Percentiles rank a stretch among this genome's conserved stretches.
These are phyloP conservation scores for Diaporthe vaccinii DNA, from an alignment of 2,329 filamentous ascomycete species.

Conservation along the genomic window DNA sequence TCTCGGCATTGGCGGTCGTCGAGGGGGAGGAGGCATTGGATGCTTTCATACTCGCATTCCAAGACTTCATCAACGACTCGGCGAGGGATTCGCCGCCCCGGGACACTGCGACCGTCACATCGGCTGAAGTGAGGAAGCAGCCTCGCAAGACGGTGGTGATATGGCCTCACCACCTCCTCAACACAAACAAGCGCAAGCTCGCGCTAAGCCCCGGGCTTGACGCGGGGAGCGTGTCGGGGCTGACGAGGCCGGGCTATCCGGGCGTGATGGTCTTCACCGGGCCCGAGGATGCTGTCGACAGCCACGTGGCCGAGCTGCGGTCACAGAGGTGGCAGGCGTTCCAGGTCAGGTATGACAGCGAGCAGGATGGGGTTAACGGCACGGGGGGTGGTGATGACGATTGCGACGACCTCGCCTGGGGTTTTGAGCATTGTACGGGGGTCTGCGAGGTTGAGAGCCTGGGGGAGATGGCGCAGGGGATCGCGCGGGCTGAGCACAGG, in stretches of 20 bases:
- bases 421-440: not conserved
- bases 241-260: slow-evolving; percentile 17
- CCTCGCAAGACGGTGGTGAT: slow-evolving; percentile 9
- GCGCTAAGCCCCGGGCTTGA: not conserved
- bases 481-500: not conserved
- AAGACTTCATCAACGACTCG: not conserved
- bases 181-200: slow-evolving; percentile 27
- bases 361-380: not conserved
- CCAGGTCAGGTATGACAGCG: slow-evolving; percentile 22
- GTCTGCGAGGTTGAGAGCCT: slow-evolving; percentile 10
- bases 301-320: slow-evolving; percentile 15
- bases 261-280: slow-evolving; percentile 9
- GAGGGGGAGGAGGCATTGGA: slow-evolving; percentile 2
- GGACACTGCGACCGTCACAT: not conserved
- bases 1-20: not conserved
- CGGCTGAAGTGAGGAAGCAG: not conserved
- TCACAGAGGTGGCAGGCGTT: slow-evolving; percentile 26
- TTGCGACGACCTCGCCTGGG: not conserved
- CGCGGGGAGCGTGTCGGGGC: not conserved
- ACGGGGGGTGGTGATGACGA: not conserved
- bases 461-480: slow-evolving; percentile 9
- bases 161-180: slow-evolving; percentile 19
- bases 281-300: not conserved
- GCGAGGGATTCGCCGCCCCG: not conserved
- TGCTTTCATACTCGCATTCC: slow-evolving; percentile 10